Evolutionary conservation across 1,284 basidiomycete genomes (phyloP).

Genomic region (Cryptococcus floricola): DNA sequence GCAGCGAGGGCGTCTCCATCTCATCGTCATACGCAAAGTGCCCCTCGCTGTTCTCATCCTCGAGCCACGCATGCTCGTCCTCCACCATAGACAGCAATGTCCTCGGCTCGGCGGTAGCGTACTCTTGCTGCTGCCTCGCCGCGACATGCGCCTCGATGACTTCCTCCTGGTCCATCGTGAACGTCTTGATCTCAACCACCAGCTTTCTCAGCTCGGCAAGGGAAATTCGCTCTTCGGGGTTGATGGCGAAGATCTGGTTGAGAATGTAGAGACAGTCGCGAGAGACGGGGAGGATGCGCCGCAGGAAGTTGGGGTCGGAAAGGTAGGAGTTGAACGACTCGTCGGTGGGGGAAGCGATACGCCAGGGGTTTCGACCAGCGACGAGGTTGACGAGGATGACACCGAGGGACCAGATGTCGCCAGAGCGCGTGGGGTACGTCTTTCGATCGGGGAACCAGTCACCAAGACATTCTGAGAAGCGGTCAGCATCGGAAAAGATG

Average conservation of each 20-base stretch:
- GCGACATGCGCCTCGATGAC: slow-evolving; percentile 49
- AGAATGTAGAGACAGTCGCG: slow-evolving; percentile 53
- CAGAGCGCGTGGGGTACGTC: slow-evolving; percentile 65
- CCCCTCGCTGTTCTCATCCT: slow-evolving; percentile 18
- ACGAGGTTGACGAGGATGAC: slow-evolving; percentile 89
- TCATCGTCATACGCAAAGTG: slow-evolving; percentile 30
- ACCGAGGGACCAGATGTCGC: slow-evolving; percentile 91
- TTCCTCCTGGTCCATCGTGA: slow-evolving; percentile 62
- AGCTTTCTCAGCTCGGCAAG: slow-evolving; percentile 62
- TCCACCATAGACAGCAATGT: slow-evolving; percentile 11
- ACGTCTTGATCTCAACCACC: slow-evolving; percentile 59
- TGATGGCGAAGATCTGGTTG: slow-evolving; percentile 60
- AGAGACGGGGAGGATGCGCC: slow-evolving; percentile 64
- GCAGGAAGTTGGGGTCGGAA: slow-evolving; percentile 64
- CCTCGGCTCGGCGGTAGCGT: background rate
- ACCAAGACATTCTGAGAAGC: slow-evolving; percentile 76
- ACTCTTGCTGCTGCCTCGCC: slow-evolving; percentile 16
- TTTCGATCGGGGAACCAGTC: slow-evolving; percentile 53
- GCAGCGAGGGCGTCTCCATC: slow-evolving; percentile 37
- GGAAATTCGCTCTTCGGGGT: slow-evolving; percentile 56
- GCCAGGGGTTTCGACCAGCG: slow-evolving; percentile 84
- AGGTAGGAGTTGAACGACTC: slow-evolving; percentile 68
- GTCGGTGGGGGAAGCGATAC: slow-evolving; percentile 66
- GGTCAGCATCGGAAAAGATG: background rate
- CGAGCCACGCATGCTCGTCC: slow-evolving; percentile 18